Percentiles rank a stretch among this genome's conserved stretches.
Conservation (phyloP, 768 basidiomycete genomes). For the Sarcomyxa edulis region DNA sequence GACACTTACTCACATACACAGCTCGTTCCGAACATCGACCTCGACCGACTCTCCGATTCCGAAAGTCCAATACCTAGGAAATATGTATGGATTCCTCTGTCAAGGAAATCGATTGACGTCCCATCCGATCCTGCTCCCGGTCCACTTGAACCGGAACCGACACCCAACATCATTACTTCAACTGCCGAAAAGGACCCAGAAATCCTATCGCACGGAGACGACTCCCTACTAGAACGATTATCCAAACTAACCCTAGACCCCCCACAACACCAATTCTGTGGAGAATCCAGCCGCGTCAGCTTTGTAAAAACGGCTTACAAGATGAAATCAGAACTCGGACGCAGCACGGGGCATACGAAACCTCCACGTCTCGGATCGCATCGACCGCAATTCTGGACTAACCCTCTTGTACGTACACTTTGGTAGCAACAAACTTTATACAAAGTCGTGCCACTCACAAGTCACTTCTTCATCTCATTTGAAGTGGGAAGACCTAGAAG, state of each 20-base stretch:
- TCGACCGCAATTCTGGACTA: constrained; percentile 18
- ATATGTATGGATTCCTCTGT: too few species aligned
- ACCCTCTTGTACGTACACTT: constrained; percentile 7
- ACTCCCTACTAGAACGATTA: constrained; percentile 24
- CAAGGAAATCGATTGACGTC: too few species aligned
- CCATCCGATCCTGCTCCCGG: constrained; percentile 13
- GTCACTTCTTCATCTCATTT: constrained; percentile 1
- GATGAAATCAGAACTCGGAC: constrained; percentile 47
- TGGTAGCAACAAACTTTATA: neutral
- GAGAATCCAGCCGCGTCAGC: constrained; percentile 46
- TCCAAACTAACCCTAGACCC: constrained; percentile 26
- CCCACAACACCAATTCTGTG: constrained; percentile 36
- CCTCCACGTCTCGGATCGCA: constrained; percentile 10
- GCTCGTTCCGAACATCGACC: constrained; percentile 55
- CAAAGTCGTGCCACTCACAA: neutral
- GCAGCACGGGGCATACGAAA: constrained; percentile 25
- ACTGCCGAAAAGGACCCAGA: constrained; percentile 55
- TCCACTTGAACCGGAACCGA: constrained; percentile 23
- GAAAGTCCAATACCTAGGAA: constrained; percentile 1
- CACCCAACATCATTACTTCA: too few species aligned
- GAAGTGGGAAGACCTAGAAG: constrained; percentile 2
- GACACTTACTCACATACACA: constrained; percentile 11
- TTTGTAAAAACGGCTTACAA: constrained; percentile 50
- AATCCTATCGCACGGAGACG: constrained; percentile 4
- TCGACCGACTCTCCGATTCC: constrained; percentile 40